Evolutionary conservation across 805 yeast species (phyloP), one percentile per base, ranked within the genome.

Genomic region (Maudiozyma turicensis): DNA sequence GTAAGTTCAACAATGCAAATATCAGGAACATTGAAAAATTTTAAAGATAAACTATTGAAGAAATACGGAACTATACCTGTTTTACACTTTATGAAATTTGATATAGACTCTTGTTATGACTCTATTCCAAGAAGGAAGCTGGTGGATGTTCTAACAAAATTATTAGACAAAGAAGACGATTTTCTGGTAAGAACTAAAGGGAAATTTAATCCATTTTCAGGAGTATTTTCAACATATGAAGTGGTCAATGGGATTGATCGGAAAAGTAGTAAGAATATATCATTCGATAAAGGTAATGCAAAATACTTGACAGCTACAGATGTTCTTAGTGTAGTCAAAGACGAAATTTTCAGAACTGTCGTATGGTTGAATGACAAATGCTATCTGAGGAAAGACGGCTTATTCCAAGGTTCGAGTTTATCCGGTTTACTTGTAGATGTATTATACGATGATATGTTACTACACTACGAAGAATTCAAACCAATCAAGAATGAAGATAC

Each of bases 331-430:
- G 61, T 78, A 9, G 68, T 82, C 0, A 62, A 67, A 15, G 62
- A 66, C n/a, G 89, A 86, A 50, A 61, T 88, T 11, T 65, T 66
- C n/a, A 66, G 72, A 10, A 73, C 86, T 0, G 67, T 73, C 0
- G 65, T 82, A 0, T 63, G 64, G 30, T 62, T 75, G 2, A 67
- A 68, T 4, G 58, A 63, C 0, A 52, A 56, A 7, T 64, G 69
- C 3, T 76, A 71, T 57, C 58, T 62, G n/a, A 68, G 95, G 50
- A 76, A 68, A 41, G 63, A 68, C 8, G 98, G 98, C 0, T 72
- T 91, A 0, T 89, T 83, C 48, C 98, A 90, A 67, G 98, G 98
- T 0, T 77, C 87, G 7, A 80, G 82, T 1, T 63, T 89, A 4
- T 91, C 95, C 49, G 76, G 85, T 1, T 69, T 81, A 5, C 71